phyloP scores from a whole-genome alignment of 148 eudicot species.

The Silene uniflora region DNA sequence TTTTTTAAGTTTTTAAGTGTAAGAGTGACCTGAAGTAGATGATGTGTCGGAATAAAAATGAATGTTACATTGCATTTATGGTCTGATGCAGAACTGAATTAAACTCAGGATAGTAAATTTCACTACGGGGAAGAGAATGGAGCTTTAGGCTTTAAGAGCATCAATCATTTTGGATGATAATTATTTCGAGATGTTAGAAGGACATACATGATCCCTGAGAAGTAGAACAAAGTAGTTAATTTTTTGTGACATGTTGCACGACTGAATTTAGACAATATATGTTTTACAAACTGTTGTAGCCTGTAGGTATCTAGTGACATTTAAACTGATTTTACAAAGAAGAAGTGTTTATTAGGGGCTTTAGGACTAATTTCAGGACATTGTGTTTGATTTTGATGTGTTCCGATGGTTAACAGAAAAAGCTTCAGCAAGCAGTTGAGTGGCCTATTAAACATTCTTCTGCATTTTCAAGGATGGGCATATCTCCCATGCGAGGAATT shows the following conservation, averaged over 20 bases:
- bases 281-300: neutral
- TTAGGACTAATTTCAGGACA: neutral
- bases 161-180: neutral
- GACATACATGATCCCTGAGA: neutral
- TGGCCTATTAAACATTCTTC: constrained; percentile 89
- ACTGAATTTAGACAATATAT: neutral
- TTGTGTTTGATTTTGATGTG: neutral
- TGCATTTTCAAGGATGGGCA: constrained; percentile 72
- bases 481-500: constrained; percentile 75
- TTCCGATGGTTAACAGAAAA: constrained; percentile 50
- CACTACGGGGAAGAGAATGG: neutral
- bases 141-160: neutral
- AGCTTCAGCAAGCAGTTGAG: constrained; percentile 98
- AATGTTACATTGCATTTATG: neutral
- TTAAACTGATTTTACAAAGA: neutral
- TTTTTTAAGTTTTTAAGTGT: neutral
- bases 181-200: neutral
- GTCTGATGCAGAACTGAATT: neutral
- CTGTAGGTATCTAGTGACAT: neutral
- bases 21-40: neutral
- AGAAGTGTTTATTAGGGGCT: constrained; percentile 1
- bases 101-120: neutral
- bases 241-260: neutral
- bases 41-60: neutral
- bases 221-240: neutral